Conservation (phyloP, 192 early-diverging fungal genomes). For the Linnemannia zychae region DNA sequence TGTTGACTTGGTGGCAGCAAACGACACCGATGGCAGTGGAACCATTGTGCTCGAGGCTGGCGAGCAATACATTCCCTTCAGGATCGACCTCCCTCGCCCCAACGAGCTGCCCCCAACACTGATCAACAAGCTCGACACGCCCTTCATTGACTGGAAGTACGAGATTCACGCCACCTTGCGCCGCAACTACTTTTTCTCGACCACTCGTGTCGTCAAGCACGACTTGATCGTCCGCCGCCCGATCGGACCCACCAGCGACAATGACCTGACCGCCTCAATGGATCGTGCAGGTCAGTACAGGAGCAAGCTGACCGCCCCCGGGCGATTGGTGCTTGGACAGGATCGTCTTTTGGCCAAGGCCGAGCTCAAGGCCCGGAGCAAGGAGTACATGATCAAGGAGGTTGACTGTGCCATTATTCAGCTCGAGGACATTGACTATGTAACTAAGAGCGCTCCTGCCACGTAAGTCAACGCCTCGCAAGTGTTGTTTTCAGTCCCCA, state of each 20-base stretch:
- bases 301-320: constrained; percentile 41
- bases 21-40: constrained; percentile 45
- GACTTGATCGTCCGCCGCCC: constrained; percentile 49
- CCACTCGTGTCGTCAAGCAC: constrained; percentile 50
- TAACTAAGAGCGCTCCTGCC: constrained; percentile 11
- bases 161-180: constrained; percentile 53
- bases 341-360: constrained; percentile 32
- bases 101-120: constrained; percentile 37
- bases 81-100: constrained; percentile 40
- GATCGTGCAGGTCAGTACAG: constrained; percentile 44
- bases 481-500: not conserved
- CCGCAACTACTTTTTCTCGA: constrained; percentile 46
- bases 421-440: constrained; percentile 43
- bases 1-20: constrained; percentile 43
- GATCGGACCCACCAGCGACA: constrained; percentile 22
- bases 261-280: constrained; percentile 29
- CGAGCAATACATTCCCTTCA: constrained; percentile 50
- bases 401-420: constrained; percentile 44
- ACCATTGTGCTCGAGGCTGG: constrained; percentile 32
- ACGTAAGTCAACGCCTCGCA: not conserved
- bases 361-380: constrained; percentile 44
- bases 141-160: constrained; percentile 54
- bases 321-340: constrained; percentile 46
- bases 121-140: constrained; percentile 56
- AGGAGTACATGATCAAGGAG: constrained; percentile 53